phyloP scores from a whole-genome alignment of 1,284 basidiomycete genomes.

The Gymnopus androsaceus region DNA sequence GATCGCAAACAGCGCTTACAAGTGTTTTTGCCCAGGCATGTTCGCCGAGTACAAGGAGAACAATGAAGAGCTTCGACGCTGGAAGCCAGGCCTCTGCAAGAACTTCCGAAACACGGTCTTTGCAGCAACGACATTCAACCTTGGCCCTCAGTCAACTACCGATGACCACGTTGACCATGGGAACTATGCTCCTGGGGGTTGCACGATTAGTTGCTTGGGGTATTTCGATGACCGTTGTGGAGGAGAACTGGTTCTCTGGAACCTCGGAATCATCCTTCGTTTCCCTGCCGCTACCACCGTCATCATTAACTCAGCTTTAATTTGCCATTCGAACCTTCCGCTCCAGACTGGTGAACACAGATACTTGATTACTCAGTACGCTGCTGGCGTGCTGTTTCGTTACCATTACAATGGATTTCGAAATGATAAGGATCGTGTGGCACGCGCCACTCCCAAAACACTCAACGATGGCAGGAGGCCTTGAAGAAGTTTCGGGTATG shows the following conservation, averaged over 20 bases:
- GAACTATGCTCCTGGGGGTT: constrained; percentile 12
- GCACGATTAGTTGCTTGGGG: constrained; percentile 10
- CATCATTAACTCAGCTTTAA: constrained; percentile 10
- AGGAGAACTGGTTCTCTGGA: constrained; percentile 13
- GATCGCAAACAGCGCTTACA: not conserved
- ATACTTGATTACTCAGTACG: constrained; percentile 12
- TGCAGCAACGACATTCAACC: constrained; percentile 11
- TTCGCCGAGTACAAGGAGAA: not conserved
- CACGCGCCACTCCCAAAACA: not conserved
- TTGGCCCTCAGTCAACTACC: constrained; percentile 3
- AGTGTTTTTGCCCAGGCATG: not conserved
- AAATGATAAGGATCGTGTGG: not conserved
- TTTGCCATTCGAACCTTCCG: constrained; percentile 8
- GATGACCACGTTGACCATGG: constrained; percentile 1
- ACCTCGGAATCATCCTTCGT: constrained; percentile 6
- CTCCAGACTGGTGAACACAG: constrained; percentile 1
- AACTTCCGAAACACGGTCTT: constrained; percentile 7
- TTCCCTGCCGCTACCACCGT: constrained; percentile 13
- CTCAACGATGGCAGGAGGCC: too few relatives aligned
- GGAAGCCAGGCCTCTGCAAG: not conserved
- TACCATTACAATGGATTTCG: constrained; percentile 4
- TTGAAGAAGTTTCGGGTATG: too few relatives aligned
- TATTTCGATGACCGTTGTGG: constrained; percentile 5
- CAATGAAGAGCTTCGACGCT: not conserved
- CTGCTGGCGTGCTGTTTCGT: constrained; percentile 10